Evolutionary conservation across 2,329 filamentous ascomycete genomes (phyloP).

Genomic region (Cladorrhinum sp.): DNA sequence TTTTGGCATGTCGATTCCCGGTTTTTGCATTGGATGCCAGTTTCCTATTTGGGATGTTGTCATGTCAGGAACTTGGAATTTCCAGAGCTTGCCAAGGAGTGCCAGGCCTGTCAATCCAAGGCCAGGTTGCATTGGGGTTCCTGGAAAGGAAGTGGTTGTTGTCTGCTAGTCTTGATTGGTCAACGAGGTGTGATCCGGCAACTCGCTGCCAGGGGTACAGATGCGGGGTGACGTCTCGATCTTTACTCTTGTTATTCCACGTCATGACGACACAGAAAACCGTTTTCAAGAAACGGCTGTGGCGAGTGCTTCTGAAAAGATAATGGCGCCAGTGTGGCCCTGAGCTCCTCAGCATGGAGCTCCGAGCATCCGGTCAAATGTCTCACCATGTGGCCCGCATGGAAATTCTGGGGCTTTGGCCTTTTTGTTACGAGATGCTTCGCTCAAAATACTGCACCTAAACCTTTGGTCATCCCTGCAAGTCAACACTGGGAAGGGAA

Average conservation of each 20-base stretch:
- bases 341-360: neutral
- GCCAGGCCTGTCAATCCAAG: constrained; percentile 1
- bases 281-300: neutral
- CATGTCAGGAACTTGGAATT: constrained; percentile 14
- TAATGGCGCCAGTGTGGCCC: neutral
- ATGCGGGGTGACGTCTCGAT: constrained; percentile 30
- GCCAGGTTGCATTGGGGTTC: constrained; percentile 4
- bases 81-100: neutral
- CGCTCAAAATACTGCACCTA: constrained; percentile 15
- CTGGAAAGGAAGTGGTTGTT: neutral
- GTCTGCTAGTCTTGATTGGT: constrained; percentile 24
- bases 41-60: neutral
- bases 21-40: constrained; percentile 6
- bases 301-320: neutral
- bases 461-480: constrained; percentile 32
- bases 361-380: neutral
- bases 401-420: constrained; percentile 13
- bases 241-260: constrained; percentile 1
- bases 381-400: constrained; percentile 21
- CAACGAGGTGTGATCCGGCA: constrained; percentile 1
- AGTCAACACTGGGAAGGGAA: constrained; percentile 41
- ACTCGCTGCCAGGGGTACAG: constrained; percentile 15
- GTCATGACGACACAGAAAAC: neutral
- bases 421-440: constrained; percentile 6
- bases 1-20: constrained; percentile 8